These are phyloP conservation scores for Cladosporium sphaerospermum DNA, from an alignment of 2,329 filamentous ascomycete genomes.

Conservation along the genomic window DNA sequence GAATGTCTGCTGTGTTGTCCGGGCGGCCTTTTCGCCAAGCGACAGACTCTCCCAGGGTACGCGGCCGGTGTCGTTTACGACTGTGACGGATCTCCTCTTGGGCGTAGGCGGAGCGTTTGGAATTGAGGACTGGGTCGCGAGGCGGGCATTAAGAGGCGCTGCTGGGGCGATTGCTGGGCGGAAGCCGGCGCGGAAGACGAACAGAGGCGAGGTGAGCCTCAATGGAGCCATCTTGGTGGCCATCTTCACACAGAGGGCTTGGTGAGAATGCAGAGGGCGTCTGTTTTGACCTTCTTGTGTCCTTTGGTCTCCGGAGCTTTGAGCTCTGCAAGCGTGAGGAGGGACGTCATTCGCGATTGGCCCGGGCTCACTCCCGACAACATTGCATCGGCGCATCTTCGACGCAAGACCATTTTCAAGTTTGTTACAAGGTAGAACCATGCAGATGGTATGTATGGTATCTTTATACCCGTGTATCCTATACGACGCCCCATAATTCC, in stretches of 20 bases:
- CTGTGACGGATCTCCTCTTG: constrained; percentile 65
- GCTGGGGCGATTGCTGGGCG: constrained; percentile 5
- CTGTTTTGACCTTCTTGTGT: not conserved
- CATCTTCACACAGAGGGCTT: not conserved
- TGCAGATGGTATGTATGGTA: too few species aligned
- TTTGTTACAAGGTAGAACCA: not conserved
- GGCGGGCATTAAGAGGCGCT: constrained; percentile 1
- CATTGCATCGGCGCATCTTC: not conserved
- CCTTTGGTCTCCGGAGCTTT: too few species aligned
- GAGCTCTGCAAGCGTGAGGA: too few species aligned
- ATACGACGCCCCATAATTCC: not conserved
- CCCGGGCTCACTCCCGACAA: not conserved
- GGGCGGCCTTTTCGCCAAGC: constrained; percentile 67
- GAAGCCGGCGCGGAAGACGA: constrained; percentile 8
- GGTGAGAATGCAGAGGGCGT: not conserved
- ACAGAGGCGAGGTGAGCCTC: constrained; percentile 5
- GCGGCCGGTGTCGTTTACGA: constrained; percentile 78
- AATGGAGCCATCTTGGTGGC: constrained; percentile 2
- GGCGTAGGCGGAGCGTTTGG: constrained; percentile 35
- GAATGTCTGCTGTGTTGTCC: constrained; percentile 84
- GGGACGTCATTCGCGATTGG: not conserved
- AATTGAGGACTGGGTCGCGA: constrained; percentile 13
- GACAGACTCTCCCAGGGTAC: constrained; percentile 77
- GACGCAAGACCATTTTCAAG: not conserved
- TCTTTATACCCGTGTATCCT: not conserved